Percentiles rank a stretch among this genome's conserved stretches.
Conservation (phyloP, 495 filamentous ascomycete species). For the Beverwykella pulmonaria region DNA sequence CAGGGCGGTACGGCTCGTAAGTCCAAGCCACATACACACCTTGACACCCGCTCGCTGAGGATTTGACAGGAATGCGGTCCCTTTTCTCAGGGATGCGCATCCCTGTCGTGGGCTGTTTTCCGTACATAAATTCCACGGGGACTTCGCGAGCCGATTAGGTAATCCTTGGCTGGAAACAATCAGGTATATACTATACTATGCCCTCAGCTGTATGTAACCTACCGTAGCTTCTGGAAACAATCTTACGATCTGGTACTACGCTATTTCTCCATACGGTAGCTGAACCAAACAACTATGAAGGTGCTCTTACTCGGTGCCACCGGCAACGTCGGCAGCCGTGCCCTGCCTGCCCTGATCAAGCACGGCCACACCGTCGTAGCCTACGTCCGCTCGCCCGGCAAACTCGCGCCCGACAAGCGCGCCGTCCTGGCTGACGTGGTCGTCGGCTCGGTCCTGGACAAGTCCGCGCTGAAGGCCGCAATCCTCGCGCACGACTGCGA, state of each 20-base stretch:
- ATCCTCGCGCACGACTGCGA: constrained; percentile 45
- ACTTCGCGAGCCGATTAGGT: constrained; percentile 8
- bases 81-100: constrained; percentile 7
- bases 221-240: constrained; percentile 9
- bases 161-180: constrained; percentile 1
- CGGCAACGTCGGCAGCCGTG: constrained; percentile 50
- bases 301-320: constrained; percentile 53
- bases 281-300: constrained; percentile 24
- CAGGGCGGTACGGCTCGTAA: constrained; percentile 4
- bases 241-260: constrained; percentile 5
- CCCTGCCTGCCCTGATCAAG: constrained; percentile 48
- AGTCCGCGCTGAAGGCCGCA: constrained; percentile 42
- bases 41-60: constrained; percentile 3
- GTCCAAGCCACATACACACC: constrained; percentile 11
- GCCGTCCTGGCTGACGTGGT: constrained; percentile 40
- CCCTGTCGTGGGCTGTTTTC: constrained; percentile 10
- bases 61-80: constrained; percentile 4
- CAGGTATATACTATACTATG: background rate
- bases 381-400: constrained; percentile 48
- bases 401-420: constrained; percentile 42
- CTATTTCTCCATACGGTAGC: background rate
- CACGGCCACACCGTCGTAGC: constrained; percentile 47
- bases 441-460: constrained; percentile 48
- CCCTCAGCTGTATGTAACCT: constrained; percentile 5
- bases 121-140: constrained; percentile 8